Evolutionary conservation across 768 basidiomycete species (phyloP).

Genomic region (Russula virescens): DNA sequence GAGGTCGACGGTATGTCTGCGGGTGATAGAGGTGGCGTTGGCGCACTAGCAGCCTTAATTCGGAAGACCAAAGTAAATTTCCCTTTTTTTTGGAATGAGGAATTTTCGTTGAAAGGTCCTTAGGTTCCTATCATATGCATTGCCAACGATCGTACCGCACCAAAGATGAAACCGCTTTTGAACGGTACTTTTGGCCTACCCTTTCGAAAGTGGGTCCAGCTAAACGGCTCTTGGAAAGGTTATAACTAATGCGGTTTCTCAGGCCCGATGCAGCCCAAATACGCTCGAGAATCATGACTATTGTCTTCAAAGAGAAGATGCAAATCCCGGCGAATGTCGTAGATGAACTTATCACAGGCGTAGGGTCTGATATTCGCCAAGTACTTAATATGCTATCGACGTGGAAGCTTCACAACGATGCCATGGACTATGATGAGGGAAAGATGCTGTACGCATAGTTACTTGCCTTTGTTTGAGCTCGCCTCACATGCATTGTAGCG

Average conservation of each 20-base stretch:
- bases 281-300: constrained; percentile 82
- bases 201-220: constrained; percentile 62
- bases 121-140: constrained; percentile 97
- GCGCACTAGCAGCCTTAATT: constrained; percentile 85
- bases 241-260: not conserved
- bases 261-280: constrained; percentile 76
- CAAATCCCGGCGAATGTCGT: constrained; percentile 86
- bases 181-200: constrained; percentile 65
- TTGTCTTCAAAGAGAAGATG: constrained; percentile 91
- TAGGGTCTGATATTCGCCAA: constrained; percentile 95
- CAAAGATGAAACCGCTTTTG: constrained; percentile 84
- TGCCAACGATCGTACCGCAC: constrained; percentile 83
- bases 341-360: constrained; percentile 83
- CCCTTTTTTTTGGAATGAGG: not conserved
- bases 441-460: constrained; percentile 71
- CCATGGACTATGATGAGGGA: constrained; percentile 88
- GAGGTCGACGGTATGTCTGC: constrained; percentile 99
- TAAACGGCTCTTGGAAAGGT: not conserved
- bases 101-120: not conserved
- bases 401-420: constrained; percentile 77
- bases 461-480: not conserved
- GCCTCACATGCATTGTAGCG: constrained; percentile 22
- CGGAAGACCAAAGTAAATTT: constrained; percentile 79
- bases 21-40: constrained; percentile 94
- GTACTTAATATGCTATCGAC: constrained; percentile 98